Evolutionary conservation across 345 rosid species (phyloP).

Genomic region (Mangifera indica): DNA sequence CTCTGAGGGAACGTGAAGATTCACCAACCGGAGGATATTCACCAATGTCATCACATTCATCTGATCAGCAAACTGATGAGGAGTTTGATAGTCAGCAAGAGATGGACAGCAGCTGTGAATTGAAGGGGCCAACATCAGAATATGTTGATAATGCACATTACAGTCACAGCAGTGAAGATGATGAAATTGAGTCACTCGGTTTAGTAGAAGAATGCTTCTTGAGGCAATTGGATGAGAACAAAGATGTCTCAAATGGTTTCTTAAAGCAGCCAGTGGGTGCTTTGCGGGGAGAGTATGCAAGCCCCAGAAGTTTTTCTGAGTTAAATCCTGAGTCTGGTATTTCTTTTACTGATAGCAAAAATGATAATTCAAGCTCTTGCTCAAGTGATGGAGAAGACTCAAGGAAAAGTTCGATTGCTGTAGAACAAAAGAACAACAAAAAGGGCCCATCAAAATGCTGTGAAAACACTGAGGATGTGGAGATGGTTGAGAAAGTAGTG

Average conservation of each 20-base stretch:
- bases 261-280: slow-evolving; percentile 19
- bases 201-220: slow-evolving; percentile 72
- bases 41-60: slow-evolving; percentile 62
- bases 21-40: slow-evolving; percentile 60
- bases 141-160: slow-evolving; percentile 40
- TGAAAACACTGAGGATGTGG: slow-evolving; percentile 22
- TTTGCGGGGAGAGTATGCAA: slow-evolving; percentile 17
- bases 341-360: slow-evolving; percentile 47
- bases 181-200: slow-evolving; percentile 49
- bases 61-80: slow-evolving; percentile 50
- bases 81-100: slow-evolving; percentile 71
- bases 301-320: slow-evolving; percentile 34
- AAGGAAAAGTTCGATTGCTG: slow-evolving; percentile 21
- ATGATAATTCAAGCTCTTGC: slow-evolving; percentile 31
- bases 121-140: slow-evolving; percentile 56
- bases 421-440: slow-evolving; percentile 6
- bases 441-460: slow-evolving; percentile 22
- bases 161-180: slow-evolving; percentile 39
- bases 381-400: slow-evolving; percentile 38
- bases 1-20: slow-evolving; percentile 71
- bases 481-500: slow-evolving; percentile 32
- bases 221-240: slow-evolving; percentile 42
- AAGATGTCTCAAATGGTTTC: slow-evolving; percentile 16
- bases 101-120: slow-evolving; percentile 74
- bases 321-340: slow-evolving; percentile 38